Evolutionary conservation across 2,329 filamentous ascomycete genomes (phyloP).

Genomic region (Fusarium sp.): DNA sequence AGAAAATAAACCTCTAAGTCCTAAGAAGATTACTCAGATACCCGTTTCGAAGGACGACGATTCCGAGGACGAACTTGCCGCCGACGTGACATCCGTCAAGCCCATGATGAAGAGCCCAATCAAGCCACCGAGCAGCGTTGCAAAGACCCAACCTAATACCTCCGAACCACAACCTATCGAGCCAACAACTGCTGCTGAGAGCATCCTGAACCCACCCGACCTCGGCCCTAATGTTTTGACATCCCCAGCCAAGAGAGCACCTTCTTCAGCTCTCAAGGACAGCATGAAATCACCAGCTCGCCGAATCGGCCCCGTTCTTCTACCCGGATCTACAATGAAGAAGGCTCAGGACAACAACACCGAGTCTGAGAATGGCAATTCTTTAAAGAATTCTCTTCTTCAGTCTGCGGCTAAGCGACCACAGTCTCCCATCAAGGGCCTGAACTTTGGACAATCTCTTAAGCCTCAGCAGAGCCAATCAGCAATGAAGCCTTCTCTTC

Average conservation of each 20-base stretch:
- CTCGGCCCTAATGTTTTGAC: slow-evolving; percentile 54
- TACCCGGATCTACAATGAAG: slow-evolving; percentile 52
- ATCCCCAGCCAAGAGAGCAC: slow-evolving; percentile 67
- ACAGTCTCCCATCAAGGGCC: slow-evolving; percentile 57
- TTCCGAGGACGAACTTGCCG: slow-evolving; percentile 71
- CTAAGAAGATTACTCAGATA: slow-evolving; percentile 72
- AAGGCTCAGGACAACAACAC: slow-evolving; percentile 20
- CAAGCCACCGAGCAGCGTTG: slow-evolving; percentile 55
- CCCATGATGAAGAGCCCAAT: slow-evolving; percentile 66
- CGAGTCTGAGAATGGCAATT: slow-evolving; percentile 41
- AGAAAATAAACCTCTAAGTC: slow-evolving; percentile 66
- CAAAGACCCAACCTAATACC: slow-evolving; percentile 20
- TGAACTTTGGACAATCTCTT: slow-evolving; percentile 45
- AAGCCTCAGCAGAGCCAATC: slow-evolving; percentile 50
- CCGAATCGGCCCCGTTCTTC: slow-evolving; percentile 47
- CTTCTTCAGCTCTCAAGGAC: slow-evolving; percentile 65
- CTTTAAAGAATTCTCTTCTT: slow-evolving; percentile 58
- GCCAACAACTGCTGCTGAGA: slow-evolving; percentile 46
- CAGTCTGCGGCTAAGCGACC: slow-evolving; percentile 64
- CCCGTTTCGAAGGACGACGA: slow-evolving; percentile 59
- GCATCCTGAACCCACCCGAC: slow-evolving; percentile 51
- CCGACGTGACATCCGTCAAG: slow-evolving; percentile 61
- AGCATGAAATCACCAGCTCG: slow-evolving; percentile 67
- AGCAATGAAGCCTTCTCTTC: slow-evolving; percentile 58
- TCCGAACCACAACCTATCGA: slow-evolving; percentile 35